phyloP scores from a whole-genome alignment of 306 rosid species.

The Herpetospermum pedunculosum region DNA sequence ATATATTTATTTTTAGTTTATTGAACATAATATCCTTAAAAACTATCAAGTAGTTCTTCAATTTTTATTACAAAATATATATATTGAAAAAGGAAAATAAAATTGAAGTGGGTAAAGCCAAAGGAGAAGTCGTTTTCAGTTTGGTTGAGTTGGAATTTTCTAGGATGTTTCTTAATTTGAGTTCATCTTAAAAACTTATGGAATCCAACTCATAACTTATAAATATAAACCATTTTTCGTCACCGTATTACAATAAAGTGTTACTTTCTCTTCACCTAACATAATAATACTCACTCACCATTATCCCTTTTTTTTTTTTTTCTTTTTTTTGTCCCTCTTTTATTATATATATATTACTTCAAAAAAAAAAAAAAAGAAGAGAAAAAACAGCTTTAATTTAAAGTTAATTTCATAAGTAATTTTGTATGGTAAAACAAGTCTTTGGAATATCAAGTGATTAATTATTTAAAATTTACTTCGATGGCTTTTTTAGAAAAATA shows the following conservation, averaged over 20 bases:
- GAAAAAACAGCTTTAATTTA: too few relatives aligned
- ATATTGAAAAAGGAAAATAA: background rate
- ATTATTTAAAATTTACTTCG: too few relatives aligned
- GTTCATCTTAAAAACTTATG: constrained; percentile 9
- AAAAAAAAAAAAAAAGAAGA: too few relatives aligned
- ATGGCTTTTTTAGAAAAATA: too few relatives aligned
- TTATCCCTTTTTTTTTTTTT: background rate
- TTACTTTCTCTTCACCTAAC: background rate
- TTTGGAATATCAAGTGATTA: too few relatives aligned
- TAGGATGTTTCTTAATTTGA: constrained; percentile 25
- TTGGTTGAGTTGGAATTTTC: constrained; percentile 1
- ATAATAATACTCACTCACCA: background rate
- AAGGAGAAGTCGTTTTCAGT: constrained; percentile 28
- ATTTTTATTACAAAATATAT: too few relatives aligned
- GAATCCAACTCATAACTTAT: constrained; percentile 20
- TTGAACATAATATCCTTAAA: too few relatives aligned
- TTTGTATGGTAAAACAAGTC: too few relatives aligned
- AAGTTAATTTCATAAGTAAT: too few relatives aligned
- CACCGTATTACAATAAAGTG: background rate
- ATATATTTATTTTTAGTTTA: too few relatives aligned
- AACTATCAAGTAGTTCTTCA: too few relatives aligned
- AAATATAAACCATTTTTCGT: constrained; percentile 13
- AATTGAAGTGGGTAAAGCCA: background rate
- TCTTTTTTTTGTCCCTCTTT: background rate
- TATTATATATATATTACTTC: too few relatives aligned